A percentile compares a stretch with the other conserved stretches of the same genome.
Conservation (phyloP, 2,329 filamentous ascomycete species). For the Colletotrichum euphorbiae region DNA sequence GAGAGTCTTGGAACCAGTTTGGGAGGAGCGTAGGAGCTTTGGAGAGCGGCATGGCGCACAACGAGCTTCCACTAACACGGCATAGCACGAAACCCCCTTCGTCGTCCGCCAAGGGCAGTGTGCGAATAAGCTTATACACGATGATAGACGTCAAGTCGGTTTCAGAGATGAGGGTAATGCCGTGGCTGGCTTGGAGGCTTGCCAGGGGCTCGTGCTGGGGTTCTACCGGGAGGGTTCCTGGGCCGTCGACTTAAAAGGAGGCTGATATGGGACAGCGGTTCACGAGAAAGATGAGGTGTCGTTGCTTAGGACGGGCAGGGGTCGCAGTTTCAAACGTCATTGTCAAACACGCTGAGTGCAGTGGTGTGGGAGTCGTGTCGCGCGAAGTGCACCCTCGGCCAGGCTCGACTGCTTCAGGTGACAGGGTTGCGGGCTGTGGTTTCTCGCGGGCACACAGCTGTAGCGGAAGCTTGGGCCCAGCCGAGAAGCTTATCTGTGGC, state of each 20-base stretch:
- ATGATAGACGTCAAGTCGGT: slow-evolving; percentile 35
- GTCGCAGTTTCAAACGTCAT: slow-evolving; percentile 40
- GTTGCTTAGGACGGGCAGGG: slow-evolving; percentile 29
- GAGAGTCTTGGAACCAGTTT: neutral
- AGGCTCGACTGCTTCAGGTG: slow-evolving; percentile 18
- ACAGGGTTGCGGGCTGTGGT: slow-evolving; percentile 29
- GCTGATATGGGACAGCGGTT: slow-evolving; percentile 33
- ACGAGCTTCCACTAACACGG: slow-evolving; percentile 7
- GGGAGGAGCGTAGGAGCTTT: slow-evolving; percentile 3
- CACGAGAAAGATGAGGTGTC: slow-evolving; percentile 31
- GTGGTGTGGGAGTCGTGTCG: slow-evolving; percentile 39
- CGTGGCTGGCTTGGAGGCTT: slow-evolving; percentile 20
- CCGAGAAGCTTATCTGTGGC: slow-evolving; percentile 21
- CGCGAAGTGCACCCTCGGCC: slow-evolving; percentile 30
- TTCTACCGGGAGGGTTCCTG: slow-evolving; percentile 6
- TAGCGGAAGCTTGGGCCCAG: slow-evolving; percentile 34
- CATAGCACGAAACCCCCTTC: slow-evolving; percentile 32
- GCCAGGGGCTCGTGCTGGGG: slow-evolving; percentile 18
- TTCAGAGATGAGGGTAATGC: slow-evolving; percentile 36
- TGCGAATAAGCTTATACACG: slow-evolving; percentile 39
- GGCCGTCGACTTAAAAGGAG: slow-evolving; percentile 23
- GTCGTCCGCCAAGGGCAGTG: slow-evolving; percentile 31
- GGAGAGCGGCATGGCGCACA: slow-evolving; percentile 18
- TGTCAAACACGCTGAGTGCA: slow-evolving; percentile 39
- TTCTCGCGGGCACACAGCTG: slow-evolving; percentile 31